These are phyloP conservation scores for Mycosphaerella arachidis DNA, from an alignment of 2,329 filamentous ascomycete species.

Conservation along the genomic window DNA sequence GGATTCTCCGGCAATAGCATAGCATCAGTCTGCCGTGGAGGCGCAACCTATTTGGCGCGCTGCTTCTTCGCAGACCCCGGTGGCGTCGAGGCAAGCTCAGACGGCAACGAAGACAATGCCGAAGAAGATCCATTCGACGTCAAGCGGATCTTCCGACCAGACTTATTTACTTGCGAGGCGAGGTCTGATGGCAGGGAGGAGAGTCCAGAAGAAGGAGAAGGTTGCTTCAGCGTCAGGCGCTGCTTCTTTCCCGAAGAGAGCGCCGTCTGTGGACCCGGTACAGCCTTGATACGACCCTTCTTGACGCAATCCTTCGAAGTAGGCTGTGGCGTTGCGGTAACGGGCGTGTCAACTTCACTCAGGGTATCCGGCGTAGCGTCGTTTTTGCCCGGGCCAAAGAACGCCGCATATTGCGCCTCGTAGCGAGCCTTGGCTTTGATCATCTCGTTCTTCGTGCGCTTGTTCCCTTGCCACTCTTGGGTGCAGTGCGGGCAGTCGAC, in stretches of 20 bases:
- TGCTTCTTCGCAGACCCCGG: background rate
- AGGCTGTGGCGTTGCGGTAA: constrained; percentile 5
- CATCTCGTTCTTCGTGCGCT: constrained; percentile 9
- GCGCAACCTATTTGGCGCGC: background rate
- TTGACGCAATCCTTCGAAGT: constrained; percentile 5
- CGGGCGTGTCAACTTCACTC: constrained; percentile 22
- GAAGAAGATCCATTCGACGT: background rate
- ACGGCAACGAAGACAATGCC: background rate
- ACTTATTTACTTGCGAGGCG: background rate
- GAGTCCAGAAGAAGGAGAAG: background rate
- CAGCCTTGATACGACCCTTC: constrained; percentile 1
- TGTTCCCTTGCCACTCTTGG: constrained; percentile 33
- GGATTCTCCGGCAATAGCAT: background rate
- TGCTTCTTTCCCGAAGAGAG: background rate
- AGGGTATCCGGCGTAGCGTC: constrained; percentile 18
- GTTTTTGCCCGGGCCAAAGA: constrained; percentile 1
- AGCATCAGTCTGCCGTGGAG: background rate
- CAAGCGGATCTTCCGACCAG: background rate
- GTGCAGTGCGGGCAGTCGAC: constrained; percentile 48
- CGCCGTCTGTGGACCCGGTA: background rate
- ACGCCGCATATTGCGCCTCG: background rate
- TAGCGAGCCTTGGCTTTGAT: constrained; percentile 14
- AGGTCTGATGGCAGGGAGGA: background rate
- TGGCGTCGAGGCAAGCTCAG: background rate
- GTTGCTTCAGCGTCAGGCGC: background rate